phyloP scores from a whole-genome alignment of 345 rosid species.

The Arabidopsis arenosa region DNA sequence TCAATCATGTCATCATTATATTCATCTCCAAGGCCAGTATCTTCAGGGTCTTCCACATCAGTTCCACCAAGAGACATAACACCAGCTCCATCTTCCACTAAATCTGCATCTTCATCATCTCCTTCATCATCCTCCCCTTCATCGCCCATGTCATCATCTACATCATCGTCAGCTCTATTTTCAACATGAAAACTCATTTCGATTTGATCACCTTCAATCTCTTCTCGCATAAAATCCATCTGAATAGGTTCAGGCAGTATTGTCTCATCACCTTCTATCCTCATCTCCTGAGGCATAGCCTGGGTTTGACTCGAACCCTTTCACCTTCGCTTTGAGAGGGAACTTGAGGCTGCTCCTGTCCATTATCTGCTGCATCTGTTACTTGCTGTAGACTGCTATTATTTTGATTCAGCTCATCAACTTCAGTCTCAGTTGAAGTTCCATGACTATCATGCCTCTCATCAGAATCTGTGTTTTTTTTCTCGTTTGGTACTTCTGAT shows the following conservation, averaged over 20 bases:
- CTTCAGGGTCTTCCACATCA: conserved; percentile 95
- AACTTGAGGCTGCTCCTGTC: conserved; percentile 56
- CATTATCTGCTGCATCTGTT: conserved; percentile 53
- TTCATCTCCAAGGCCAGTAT: conserved; percentile 88
- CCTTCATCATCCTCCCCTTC: conserved; percentile 95
- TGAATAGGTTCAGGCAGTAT: conserved; percentile 62
- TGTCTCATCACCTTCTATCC: conserved; percentile 68
- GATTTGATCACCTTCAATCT: conserved; percentile 81
- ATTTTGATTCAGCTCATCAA: conserved; percentile 56
- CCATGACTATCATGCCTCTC: conserved; percentile 59
- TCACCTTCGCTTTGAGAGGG: conserved; percentile 57
- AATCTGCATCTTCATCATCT: conserved; percentile 93
- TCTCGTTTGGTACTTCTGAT: conserved; percentile 67
- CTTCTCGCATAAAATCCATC: conserved; percentile 88
- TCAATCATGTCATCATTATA: conserved; percentile 94
- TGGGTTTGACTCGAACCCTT: conserved; percentile 55
- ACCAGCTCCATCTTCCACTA: conserved; percentile 92
- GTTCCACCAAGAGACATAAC: conserved; percentile 95
- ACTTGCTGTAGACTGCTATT: conserved; percentile 53
- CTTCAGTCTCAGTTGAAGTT: conserved; percentile 53
- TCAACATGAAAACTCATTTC: conserved; percentile 84
- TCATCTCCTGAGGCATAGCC: conserved; percentile 69
- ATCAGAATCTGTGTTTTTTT: conserved; percentile 54
- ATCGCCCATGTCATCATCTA: conserved; percentile 94
- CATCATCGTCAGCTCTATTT: conserved; percentile 89